Conservation (phyloP, 805 yeast species). For the Ogataea henricii region DNA sequence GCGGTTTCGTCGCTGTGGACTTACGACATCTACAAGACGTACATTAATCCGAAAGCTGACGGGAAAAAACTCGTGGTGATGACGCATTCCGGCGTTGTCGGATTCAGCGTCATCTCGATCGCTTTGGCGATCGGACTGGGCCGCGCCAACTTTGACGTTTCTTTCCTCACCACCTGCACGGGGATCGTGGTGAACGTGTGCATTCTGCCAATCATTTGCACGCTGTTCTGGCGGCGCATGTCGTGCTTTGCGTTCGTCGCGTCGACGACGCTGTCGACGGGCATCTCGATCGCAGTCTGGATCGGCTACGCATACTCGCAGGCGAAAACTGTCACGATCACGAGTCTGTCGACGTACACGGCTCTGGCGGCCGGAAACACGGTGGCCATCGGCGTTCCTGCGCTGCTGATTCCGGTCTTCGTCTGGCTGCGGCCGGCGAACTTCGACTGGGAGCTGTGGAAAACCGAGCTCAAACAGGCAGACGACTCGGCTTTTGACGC, state of each 20-base stretch:
- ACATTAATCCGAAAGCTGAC: constrained; percentile 50
- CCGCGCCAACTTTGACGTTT: constrained; percentile 53
- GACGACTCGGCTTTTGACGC: constrained; percentile 40
- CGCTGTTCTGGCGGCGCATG: constrained; percentile 48
- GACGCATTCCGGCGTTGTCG: constrained; percentile 47
- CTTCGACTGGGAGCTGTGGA: constrained; percentile 54
- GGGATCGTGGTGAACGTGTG: constrained; percentile 58
- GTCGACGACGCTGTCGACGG: constrained; percentile 48
- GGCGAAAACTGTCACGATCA: constrained; percentile 27
- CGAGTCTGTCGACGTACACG: constrained; percentile 48
- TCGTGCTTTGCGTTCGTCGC: constrained; percentile 46
- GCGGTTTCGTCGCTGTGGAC: constrained; percentile 53
- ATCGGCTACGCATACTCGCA: constrained; percentile 39
- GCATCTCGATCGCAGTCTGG: constrained; percentile 46
- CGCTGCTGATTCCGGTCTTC: constrained; percentile 46
- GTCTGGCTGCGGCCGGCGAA: constrained; percentile 46
- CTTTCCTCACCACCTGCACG: constrained; percentile 53
- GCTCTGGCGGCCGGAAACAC: constrained; percentile 60
- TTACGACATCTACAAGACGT: constrained; percentile 52
- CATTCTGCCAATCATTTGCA: constrained; percentile 51
- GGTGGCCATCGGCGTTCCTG: constrained; percentile 53
- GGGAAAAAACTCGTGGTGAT: constrained; percentile 48
- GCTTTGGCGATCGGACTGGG: constrained; percentile 53
- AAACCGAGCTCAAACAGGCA: constrained; percentile 42
- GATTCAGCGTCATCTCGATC: constrained; percentile 46